A percentile compares a stretch with the other conserved stretches of the same genome.
These are phyloP conservation scores for Leccinum boreale DNA, from an alignment of 768 basidiomycete genomes.

Conservation along the genomic window DNA sequence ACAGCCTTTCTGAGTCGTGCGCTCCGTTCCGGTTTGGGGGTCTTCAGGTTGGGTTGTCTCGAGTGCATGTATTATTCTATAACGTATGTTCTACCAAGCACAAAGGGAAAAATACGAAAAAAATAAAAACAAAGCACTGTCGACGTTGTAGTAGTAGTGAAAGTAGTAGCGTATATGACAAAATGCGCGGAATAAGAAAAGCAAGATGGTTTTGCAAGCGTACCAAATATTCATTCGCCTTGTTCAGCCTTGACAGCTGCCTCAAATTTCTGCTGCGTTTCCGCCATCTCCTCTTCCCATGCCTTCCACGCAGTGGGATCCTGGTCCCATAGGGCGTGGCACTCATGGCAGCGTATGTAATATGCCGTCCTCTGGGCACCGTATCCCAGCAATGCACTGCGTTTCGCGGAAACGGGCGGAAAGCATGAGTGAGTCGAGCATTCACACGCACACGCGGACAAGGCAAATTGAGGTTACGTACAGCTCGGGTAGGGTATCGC, in stretches of 20 bases:
- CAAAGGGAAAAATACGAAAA: neutral
- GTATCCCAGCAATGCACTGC: conserved; percentile 41
- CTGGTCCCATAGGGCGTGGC: conserved; percentile 35
- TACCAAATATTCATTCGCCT: neutral
- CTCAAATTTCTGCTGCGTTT: conserved; percentile 35
- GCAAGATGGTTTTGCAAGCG: neutral
- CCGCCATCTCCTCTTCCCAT: conserved; percentile 44
- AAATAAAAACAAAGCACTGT: neutral
- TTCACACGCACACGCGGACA: neutral
- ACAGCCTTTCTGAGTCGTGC: conserved; percentile 44
- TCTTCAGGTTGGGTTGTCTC: neutral
- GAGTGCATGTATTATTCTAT: neutral
- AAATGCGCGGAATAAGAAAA: neutral
- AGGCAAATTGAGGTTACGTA: conserved; percentile 25
- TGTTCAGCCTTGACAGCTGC: neutral
- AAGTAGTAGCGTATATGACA: neutral
- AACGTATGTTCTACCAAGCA: neutral
- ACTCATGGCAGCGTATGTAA: conserved; percentile 52
- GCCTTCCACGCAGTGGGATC: conserved; percentile 37
- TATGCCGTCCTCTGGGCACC: conserved; percentile 37
- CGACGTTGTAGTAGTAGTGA: neutral
- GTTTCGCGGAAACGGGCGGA: neutral
- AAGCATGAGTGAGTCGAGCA: neutral
- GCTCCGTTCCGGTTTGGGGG: neutral
- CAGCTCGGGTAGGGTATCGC: conserved; percentile 59